These are phyloP conservation scores for Cadophora sp. DNA, from an alignment of 2,329 filamentous ascomycete genomes.

Conservation along the genomic window DNA sequence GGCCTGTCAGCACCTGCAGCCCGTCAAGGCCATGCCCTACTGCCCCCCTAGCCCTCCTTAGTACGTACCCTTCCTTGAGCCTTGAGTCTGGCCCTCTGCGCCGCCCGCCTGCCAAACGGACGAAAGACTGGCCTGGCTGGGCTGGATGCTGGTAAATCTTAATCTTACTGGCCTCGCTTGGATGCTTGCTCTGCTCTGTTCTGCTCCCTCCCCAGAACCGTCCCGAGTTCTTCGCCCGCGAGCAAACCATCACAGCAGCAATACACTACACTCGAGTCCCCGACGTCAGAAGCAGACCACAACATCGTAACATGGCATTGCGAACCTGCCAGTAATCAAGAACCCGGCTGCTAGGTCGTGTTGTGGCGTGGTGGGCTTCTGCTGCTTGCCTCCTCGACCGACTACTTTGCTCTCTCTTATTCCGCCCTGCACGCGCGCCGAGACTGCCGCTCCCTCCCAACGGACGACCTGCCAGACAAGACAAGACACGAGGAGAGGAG, in stretches of 20 bases:
- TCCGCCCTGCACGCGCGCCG: neutral
- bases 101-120: too few relatives aligned
- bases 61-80: too few relatives aligned
- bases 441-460: slow-evolving; percentile 6
- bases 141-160: too few relatives aligned
- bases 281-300: neutral
- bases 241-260: neutral
- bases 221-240: neutral
- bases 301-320: neutral
- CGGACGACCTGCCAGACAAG: neutral
- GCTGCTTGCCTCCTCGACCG: neutral
- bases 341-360: neutral
- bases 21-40: too few relatives aligned
- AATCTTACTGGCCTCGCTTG: too few relatives aligned
- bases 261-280: neutral
- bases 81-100: too few relatives aligned
- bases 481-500: neutral
- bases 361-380: neutral
- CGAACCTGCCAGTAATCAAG: neutral
- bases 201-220: neutral
- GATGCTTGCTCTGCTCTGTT: neutral
- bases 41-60: too few relatives aligned
- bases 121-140: too few relatives aligned
- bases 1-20: too few relatives aligned
- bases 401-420: neutral